A percentile compares a stretch with the other conserved stretches of the same genome.
phyloP scores from a whole-genome alignment of 202 grass and related monocot genomes.

The Schoenoplectus triqueter region DNA sequence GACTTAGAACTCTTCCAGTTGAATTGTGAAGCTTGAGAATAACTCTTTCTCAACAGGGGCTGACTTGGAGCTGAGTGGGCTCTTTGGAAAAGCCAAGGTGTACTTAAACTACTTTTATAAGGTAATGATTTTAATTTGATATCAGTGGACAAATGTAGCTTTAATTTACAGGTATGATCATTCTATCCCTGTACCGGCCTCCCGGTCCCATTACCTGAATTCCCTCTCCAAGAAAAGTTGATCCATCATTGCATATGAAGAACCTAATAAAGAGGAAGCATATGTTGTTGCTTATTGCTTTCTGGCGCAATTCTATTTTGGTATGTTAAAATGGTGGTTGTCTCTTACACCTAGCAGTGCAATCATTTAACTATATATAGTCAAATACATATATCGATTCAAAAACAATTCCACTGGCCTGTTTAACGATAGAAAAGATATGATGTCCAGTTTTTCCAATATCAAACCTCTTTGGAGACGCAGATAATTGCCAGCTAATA shows the following conservation, averaged over 20 bases:
- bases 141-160: neutral
- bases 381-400: neutral
- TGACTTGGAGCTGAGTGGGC: slow-evolving; percentile 2
- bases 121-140: neutral
- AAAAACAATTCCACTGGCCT: neutral
- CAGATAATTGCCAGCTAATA: neutral
- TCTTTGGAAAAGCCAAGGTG: slow-evolving; percentile 4
- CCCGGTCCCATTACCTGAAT: neutral
- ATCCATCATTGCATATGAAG: neutral
- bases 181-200: neutral
- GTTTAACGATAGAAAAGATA: neutral
- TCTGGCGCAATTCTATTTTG: neutral
- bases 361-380: slow-evolving; percentile 19
- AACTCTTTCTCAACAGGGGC: neutral
- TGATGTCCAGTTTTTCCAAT: neutral
- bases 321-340: neutral
- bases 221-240: neutral
- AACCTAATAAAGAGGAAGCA: neutral
- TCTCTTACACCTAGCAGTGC: neutral
- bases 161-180: neutral
- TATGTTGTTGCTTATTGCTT: neutral
- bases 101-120: neutral
- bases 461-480: neutral
- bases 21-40: slow-evolving; percentile 5
- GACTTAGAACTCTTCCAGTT: neutral